These are phyloP conservation scores for Amyloporia xantha DNA, from an alignment of 768 basidiomycete genomes.

Conservation along the genomic window DNA sequence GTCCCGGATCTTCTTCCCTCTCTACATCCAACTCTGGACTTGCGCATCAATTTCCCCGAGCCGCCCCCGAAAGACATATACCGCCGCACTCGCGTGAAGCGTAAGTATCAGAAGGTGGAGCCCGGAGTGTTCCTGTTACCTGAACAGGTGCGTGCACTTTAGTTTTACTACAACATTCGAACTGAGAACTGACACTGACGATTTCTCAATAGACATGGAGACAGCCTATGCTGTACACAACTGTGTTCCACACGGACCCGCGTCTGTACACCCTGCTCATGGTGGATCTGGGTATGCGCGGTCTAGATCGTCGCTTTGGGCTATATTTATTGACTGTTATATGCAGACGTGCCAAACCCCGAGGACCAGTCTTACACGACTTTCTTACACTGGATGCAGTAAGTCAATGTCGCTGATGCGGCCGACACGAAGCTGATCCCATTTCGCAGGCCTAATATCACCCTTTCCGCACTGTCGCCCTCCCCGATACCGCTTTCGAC, in stretches of 20 bases:
- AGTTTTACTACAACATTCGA: background rate
- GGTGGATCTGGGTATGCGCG: constrained; percentile 67
- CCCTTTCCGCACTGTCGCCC: constrained; percentile 54
- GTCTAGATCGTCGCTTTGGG: constrained; percentile 1
- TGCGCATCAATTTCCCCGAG: constrained; percentile 56
- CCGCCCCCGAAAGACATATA: constrained; percentile 22
- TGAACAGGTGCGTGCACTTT: constrained; percentile 47
- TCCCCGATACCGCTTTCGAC: constrained; percentile 33
- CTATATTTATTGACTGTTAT: background rate
- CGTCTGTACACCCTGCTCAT: constrained; percentile 85
- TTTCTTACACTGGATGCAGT: constrained; percentile 87
- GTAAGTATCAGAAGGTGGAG: constrained; percentile 42
- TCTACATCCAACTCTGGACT: constrained; percentile 66
- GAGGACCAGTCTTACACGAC: constrained; percentile 56
- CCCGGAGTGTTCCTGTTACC: constrained; percentile 66
- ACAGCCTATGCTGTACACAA: constrained; percentile 61
- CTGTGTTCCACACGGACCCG: constrained; percentile 75
- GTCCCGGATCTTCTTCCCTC: constrained; percentile 79
- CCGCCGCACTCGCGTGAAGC: constrained; percentile 21
- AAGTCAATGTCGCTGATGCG: constrained; percentile 23
- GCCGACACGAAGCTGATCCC: background rate
- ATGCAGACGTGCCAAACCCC: constrained; percentile 76
- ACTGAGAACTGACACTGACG: constrained; percentile 5
- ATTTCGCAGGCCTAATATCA: constrained; percentile 64
- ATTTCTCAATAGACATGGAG: constrained; percentile 69